Conservation (phyloP, 176 grass and related monocot species). For the Musa acuminata region DNA sequence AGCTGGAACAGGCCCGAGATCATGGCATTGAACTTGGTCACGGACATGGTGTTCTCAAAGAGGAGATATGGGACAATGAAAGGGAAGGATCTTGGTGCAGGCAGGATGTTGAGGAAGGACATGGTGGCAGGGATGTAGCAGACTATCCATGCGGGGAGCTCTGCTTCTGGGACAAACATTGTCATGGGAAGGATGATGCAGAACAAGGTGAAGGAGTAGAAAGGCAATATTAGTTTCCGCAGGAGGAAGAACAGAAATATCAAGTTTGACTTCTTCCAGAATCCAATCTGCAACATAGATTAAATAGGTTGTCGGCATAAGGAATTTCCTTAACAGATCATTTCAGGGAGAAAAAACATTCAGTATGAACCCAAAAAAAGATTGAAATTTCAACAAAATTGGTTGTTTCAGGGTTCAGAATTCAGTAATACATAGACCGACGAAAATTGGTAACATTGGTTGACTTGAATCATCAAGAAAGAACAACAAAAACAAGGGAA, state of each 20-base stretch:
- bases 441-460: no score
- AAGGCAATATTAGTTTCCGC: not conserved
- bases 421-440: no score
- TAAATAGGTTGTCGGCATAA: no score
- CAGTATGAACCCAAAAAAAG: no score
- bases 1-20: not conserved
- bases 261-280: not conserved
- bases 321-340: no score
- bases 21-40: constrained; percentile 3
- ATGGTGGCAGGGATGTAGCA: not conserved
- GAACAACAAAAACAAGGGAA: no score
- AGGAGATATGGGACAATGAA: not conserved
- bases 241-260: constrained; percentile 1
- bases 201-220: constrained; percentile 1
- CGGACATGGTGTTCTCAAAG: not conserved
- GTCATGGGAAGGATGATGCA: not conserved
- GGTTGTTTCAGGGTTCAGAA: no score
- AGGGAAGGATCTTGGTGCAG: not conserved
- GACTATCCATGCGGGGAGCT: not conserved
- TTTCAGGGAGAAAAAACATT: no score
- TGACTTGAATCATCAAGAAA: no score
- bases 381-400: no score
- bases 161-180: not conserved
- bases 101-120: not conserved
- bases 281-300: not conserved